Evolutionary conservation across 2,329 filamentous ascomycete genomes (phyloP), one percentile per base, ranked within the genome.

Genomic region (Monosporascus sp.): DNA sequence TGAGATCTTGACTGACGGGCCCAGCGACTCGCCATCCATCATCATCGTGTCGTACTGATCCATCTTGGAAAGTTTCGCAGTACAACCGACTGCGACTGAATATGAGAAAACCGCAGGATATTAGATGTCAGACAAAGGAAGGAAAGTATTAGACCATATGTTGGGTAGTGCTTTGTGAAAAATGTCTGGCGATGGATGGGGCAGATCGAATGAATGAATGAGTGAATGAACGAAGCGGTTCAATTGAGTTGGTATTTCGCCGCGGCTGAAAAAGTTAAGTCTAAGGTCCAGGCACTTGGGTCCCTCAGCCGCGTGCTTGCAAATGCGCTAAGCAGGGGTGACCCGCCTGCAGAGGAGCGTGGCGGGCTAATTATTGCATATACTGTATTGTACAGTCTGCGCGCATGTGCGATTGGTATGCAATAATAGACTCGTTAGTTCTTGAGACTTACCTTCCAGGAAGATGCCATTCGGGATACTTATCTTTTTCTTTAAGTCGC

Each of bases 1-100:
- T 53, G 80, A 82, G 61, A 84, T 83, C 67, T 82, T 84, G 69
- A 82, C 79, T 56, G 76, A 75, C 57, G 78, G 79, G 59, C 79
- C 79, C 57, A 80, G 71, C 45, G 78, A 70, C 69, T 84, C 80
- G 66, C 74, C 77, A 60, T 84, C 80, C 73, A 82, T 78, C 67
- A 78, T 77, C 77, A 82, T 80, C 37, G 78, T 73, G 59, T 84
- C 81, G 70, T 83, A 84, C 60, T 31, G 43, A 46, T 84, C 79
- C 80, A 84, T 82, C 50, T 31, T 58, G 52, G 35, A 8, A 9
- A 28, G 11, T 18, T 26, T 26, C 24, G 43, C 43, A 46, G 43
- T 46, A n/a, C 7, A 17, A 46, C n/a, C 8, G 22, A 46, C 20
- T 28, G 11, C 38, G 38, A 2, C 31, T 35, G 11, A 35, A 14